A percentile compares a stretch with the other conserved stretches of the same genome.
Conservation (phyloP, 106 monocot species). For the Allium cepa region DNA sequence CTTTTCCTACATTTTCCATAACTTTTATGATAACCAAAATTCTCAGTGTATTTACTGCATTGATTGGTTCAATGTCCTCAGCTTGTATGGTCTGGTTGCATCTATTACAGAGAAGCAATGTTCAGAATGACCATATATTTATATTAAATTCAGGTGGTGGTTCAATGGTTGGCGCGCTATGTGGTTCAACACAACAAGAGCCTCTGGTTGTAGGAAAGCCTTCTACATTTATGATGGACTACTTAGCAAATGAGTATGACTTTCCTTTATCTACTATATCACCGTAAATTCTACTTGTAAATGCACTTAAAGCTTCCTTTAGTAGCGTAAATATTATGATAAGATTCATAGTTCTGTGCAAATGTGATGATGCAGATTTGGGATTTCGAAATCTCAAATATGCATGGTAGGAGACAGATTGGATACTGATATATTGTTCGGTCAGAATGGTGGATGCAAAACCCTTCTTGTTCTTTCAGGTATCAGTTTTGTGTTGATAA, state of each 20-base stretch:
- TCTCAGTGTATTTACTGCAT: no score
- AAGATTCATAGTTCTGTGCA: not conserved
- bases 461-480: conserved; percentile 98
- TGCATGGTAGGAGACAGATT: conserved; percentile 99
- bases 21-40: no score
- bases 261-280: no score
- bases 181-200: conserved; percentile 78
- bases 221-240: conserved; percentile 99
- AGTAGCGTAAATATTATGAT: no score
- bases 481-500: conserved; percentile 4
- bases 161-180: conserved; percentile 92
- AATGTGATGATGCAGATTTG: conserved; percentile 40
- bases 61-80: no score
- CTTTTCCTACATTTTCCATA: no score
- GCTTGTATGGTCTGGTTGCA: no score
- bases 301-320: no score
- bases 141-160: conserved; percentile 60
- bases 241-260: conserved; percentile 65
- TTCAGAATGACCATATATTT: no score
- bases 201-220: conserved; percentile 92
- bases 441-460: conserved; percentile 98
- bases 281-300: no score
- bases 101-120: no score
- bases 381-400: conserved; percentile 91
- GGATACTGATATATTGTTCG: conserved; percentile 93